Evolutionary conservation across 345 rosid species (phyloP).

Genomic region (Psidium friedrichsthalianum): DNA sequence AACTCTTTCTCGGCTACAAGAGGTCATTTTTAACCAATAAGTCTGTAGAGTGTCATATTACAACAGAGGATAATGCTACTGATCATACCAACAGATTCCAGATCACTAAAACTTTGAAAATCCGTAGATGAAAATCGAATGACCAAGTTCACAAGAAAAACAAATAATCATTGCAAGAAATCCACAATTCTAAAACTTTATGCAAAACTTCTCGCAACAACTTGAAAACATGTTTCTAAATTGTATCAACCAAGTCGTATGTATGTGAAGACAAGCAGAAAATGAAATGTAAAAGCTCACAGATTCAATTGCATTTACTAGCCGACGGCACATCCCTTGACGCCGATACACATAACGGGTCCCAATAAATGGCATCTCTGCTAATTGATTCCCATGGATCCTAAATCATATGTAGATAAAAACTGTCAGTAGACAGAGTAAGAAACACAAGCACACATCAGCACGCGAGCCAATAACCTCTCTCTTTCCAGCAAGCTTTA

Average conservation of each 20-base stretch:
- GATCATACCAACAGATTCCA: neutral
- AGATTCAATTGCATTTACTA: conserved; percentile 69
- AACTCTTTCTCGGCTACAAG: neutral
- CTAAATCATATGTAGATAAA: conserved; percentile 19
- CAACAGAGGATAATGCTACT: neutral
- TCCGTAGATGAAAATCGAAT: neutral
- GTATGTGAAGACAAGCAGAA: neutral
- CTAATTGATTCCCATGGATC: conserved; percentile 71
- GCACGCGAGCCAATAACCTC: neutral
- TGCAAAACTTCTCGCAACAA: neutral
- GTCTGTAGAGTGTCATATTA: neutral
- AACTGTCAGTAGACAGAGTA: neutral
- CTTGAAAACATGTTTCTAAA: neutral
- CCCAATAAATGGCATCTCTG: conserved; percentile 99
- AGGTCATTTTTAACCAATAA: neutral
- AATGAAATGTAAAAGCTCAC: conserved; percentile 28
- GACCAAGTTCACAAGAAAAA: neutral
- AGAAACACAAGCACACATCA: neutral
- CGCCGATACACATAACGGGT: conserved; percentile 79
- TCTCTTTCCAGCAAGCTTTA: neutral
- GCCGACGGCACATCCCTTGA: conserved; percentile 95
- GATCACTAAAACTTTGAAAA: neutral
- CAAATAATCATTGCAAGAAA: neutral
- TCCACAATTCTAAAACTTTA: neutral
- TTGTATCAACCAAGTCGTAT: neutral